Base-by-base conservation (phyloP, 768 basidiomycete species). In the Tubosaeta sp. region DNA sequence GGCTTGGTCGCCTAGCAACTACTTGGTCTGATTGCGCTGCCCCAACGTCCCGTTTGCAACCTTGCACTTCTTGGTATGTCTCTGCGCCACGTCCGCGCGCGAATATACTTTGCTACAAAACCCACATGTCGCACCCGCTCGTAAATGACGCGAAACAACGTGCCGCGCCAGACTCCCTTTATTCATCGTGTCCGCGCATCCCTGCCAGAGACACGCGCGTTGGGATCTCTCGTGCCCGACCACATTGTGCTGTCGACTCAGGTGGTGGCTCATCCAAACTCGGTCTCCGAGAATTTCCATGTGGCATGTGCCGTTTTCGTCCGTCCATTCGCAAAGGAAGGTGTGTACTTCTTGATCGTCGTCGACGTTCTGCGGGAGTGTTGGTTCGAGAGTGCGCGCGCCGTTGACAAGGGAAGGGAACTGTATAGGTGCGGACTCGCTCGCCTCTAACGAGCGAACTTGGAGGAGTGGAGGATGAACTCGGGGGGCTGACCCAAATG, bases 31-130 rank as follows among this genome's bases (percentile, higher is more conserved):
- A 44, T 58, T 52, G 4, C 24, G 24, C 19, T 45, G 24, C 30
- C 24, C 42, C 21, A 13, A 13, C 10, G 5, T 32, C 38, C 44
- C 57, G 11, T 65, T 65, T n/a, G 57, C 55, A 27, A 27, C 52
- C 51, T 66, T 62, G 48, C 64, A 68, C 34, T 63, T 65, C 35
- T 46, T 63, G 9, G 56, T 30, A 35, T 68, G 66, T 36, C 64
- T 63, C 27, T 51, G 50, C 4, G 64, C 58, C 10, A 63, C 66
- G 42, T 65, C 63, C 19, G 34, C 44, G 4, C 66, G 58, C 27
- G 63, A 66, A 45, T 68, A 60, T 34, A 53, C 40, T 54, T 61
- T 68, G 46, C 48, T 55, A 18, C 64, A 68, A 44, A 55, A 49
- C 21, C 43, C 53, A 51, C 64, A 66, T 8, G 54, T 52, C 22